Evolutionary conservation across 805 yeast genomes (phyloP).

Genomic region (Candida tammaniensis): DNA sequence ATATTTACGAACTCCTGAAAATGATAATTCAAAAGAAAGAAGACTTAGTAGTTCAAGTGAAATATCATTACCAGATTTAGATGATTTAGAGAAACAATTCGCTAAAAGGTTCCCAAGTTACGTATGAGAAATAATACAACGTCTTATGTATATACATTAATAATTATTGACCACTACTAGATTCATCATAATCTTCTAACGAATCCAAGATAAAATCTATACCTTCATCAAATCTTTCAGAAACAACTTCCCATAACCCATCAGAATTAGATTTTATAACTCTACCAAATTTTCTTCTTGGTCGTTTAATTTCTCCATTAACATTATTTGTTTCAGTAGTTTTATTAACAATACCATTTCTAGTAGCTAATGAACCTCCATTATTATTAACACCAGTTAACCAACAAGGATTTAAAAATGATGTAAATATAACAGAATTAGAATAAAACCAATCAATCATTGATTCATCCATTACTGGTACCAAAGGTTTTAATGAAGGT

Average conservation of each 20-base stretch:
- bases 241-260: slow-evolving; percentile 71
- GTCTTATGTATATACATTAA: background rate
- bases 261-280: slow-evolving; percentile 73
- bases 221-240: slow-evolving; percentile 82
- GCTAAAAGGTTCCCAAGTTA: slow-evolving; percentile 61
- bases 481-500: slow-evolving; percentile 69
- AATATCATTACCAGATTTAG: slow-evolving; percentile 50
- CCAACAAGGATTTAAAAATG: slow-evolving; percentile 80
- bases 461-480: slow-evolving; percentile 85
- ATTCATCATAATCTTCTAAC: slow-evolving; percentile 48
- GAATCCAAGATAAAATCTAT: slow-evolving; percentile 80
- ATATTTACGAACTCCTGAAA: slow-evolving; percentile 40
- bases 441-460: slow-evolving; percentile 89
- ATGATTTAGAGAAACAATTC: slow-evolving; percentile 57
- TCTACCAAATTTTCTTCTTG: slow-evolving; percentile 88
- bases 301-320: slow-evolving; percentile 51
- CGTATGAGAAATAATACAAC: slow-evolving; percentile 24
- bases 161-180: too few relatives aligned
- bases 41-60: slow-evolving; percentile 39
- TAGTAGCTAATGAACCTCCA: slow-evolving; percentile 19
- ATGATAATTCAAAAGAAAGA: slow-evolving; percentile 16
- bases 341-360: slow-evolving; percentile 15
- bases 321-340: slow-evolving; percentile 14
- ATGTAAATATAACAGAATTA: slow-evolving; percentile 79
- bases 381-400: slow-evolving; percentile 36